A percentile compares a stretch with the other conserved stretches of the same genome.
These are phyloP conservation scores for Boletus barrowsii DNA, from an alignment of 768 basidiomycete genomes.

Conservation along the genomic window DNA sequence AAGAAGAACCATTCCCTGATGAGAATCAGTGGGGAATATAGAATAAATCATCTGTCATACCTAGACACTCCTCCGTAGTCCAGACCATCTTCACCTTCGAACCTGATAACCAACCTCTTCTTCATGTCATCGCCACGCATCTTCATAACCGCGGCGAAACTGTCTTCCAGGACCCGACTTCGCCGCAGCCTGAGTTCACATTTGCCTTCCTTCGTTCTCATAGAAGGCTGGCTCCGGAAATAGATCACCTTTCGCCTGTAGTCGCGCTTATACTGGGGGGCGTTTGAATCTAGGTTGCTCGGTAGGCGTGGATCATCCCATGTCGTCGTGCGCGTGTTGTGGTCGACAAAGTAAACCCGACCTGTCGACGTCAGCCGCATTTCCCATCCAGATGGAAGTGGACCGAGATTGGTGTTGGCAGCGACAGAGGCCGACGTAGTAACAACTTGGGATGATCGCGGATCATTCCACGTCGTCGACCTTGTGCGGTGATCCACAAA, in stretches of 20 bases:
- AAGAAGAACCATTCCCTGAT: constrained; percentile 84
- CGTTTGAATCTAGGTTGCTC: constrained; percentile 76
- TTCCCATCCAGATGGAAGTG: constrained; percentile 91
- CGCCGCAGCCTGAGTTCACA: constrained; percentile 85
- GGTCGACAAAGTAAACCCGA: constrained; percentile 90
- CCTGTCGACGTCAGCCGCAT: constrained; percentile 86
- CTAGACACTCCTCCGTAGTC: constrained; percentile 78
- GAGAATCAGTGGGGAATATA: not conserved
- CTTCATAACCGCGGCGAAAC: constrained; percentile 82
- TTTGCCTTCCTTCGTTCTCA: constrained; percentile 73
- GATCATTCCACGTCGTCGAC: constrained; percentile 91
- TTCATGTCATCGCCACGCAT: constrained; percentile 69
- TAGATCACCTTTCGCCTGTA: constrained; percentile 90
- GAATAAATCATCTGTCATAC: constrained; percentile 33
- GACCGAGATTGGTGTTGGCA: constrained; percentile 64
- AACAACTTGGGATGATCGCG: constrained; percentile 55
- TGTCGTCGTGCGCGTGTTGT: constrained; percentile 83
- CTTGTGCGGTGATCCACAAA: constrained; percentile 77
- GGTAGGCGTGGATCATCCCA: constrained; percentile 94
- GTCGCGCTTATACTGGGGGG: constrained; percentile 94
- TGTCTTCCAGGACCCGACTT: constrained; percentile 80
- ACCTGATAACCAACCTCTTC: constrained; percentile 67
- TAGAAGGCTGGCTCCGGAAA: constrained; percentile 87
- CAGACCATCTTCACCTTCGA: constrained; percentile 77
- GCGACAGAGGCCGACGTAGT: constrained; percentile 40